Conservation (phyloP, 2,329 filamentous ascomycete species). For the Penicillium glabrum region DNA sequence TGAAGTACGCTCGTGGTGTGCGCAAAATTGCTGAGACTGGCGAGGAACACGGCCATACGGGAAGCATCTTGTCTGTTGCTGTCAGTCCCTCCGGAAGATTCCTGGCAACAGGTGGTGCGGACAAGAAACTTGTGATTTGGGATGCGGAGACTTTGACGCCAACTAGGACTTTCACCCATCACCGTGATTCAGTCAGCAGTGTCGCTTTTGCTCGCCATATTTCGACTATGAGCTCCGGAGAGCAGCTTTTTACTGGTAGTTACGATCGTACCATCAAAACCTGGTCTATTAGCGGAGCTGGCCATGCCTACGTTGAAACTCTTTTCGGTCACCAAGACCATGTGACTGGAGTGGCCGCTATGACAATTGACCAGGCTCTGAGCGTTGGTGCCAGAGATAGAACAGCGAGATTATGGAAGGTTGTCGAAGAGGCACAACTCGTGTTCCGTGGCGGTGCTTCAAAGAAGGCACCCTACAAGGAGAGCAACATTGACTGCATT, state of each 20-base stretch:
- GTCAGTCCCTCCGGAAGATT: constrained; percentile 88
- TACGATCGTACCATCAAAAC: constrained; percentile 93
- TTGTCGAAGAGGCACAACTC: constrained; percentile 90
- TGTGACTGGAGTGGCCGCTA: constrained; percentile 78
- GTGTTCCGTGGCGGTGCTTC: constrained; percentile 80
- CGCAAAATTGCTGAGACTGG: constrained; percentile 40
- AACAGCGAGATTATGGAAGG: constrained; percentile 92
- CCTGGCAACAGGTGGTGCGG: constrained; percentile 84
- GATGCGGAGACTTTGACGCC: constrained; percentile 76
- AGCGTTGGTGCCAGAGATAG: constrained; percentile 89
- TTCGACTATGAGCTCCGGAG: constrained; percentile 53
- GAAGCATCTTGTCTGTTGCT: constrained; percentile 77
- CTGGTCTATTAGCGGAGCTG: constrained; percentile 76
- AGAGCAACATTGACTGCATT: constrained; percentile 89
- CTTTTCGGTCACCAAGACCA: constrained; percentile 94
- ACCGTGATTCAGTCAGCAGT: constrained; percentile 82
- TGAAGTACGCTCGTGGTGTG: constrained; percentile 51
- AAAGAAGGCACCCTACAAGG: constrained; percentile 54
- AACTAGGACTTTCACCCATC: constrained; percentile 82
- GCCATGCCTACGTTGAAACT: constrained; percentile 91
- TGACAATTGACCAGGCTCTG: constrained; percentile 84
- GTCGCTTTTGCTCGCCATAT: constrained; percentile 83
- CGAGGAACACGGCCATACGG: constrained; percentile 70
- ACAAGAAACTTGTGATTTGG: constrained; percentile 84
- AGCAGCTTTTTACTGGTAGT: constrained; percentile 88